Evolutionary conservation across 805 yeast genomes (phyloP).

Genomic region (Priceomyces medius): DNA sequence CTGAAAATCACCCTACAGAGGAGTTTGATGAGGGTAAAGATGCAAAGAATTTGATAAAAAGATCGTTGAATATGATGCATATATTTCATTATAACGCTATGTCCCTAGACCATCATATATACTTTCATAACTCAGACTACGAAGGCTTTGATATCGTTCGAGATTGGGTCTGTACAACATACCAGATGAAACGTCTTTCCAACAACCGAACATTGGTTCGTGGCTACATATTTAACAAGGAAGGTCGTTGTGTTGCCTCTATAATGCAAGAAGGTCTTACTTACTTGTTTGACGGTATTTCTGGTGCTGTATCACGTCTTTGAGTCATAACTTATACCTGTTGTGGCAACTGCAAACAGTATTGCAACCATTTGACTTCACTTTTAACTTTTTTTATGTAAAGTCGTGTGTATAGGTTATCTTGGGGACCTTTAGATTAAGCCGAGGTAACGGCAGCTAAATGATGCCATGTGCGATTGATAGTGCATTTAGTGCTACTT

Average conservation of each 20-base stretch:
- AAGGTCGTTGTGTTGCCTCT: slow-evolving; percentile 36
- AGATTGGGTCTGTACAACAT: slow-evolving; percentile 38
- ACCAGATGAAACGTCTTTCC: slow-evolving; percentile 33
- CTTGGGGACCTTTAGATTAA: too few relatives aligned
- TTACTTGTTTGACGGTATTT: slow-evolving; percentile 25
- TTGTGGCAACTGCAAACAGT: too few relatives aligned
- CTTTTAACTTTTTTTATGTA: too few relatives aligned
- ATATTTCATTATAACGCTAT: slow-evolving; percentile 44
- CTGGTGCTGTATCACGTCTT: slow-evolving; percentile 7
- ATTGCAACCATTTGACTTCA: too few relatives aligned
- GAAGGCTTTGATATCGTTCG: slow-evolving; percentile 27
- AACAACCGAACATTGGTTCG: slow-evolving; percentile 39
- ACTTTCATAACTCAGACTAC: slow-evolving; percentile 34
- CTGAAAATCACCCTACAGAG: slow-evolving; percentile 26
- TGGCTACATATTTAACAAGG: slow-evolving; percentile 33
- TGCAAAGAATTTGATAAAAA: slow-evolving; percentile 28
- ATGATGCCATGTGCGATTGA: too few relatives aligned
- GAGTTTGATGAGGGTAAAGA: slow-evolving; percentile 34
- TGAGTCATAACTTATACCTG: too few relatives aligned
- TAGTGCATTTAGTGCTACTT: too few relatives aligned
- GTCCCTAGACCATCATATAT: slow-evolving; percentile 46
- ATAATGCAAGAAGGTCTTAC: slow-evolving; percentile 44
- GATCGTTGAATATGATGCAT: slow-evolving; percentile 33
- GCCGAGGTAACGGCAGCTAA: too few relatives aligned
- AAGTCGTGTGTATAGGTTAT: too few relatives aligned